phyloP scores from a whole-genome alignment of 2,329 filamentous ascomycete species.

The Colletotrichum sp. region DNA sequence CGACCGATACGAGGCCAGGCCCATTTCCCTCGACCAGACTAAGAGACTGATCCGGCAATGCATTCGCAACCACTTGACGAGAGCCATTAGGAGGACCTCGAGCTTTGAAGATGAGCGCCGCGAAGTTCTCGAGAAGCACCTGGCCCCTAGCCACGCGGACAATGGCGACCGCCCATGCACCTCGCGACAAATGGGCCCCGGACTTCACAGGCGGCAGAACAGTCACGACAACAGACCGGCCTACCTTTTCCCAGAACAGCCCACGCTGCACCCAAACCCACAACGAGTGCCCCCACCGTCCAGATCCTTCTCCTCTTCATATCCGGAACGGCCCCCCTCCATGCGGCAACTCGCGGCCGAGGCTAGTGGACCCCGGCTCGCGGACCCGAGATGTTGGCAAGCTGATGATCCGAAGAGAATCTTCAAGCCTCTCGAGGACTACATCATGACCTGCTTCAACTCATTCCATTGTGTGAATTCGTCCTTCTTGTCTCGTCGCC shows the following conservation, averaged over 20 bases:
- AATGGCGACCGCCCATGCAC: not conserved
- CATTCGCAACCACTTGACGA: conserved; percentile 40
- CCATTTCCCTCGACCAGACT: conserved; percentile 65
- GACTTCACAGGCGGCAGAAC: conserved; percentile 2
- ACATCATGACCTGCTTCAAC: conserved; percentile 72
- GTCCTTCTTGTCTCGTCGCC: conserved; percentile 66
- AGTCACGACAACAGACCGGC: not conserved
- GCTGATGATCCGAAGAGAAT: conserved; percentile 58
- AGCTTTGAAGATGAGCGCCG: conserved; percentile 16
- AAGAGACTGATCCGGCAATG: conserved; percentile 51
- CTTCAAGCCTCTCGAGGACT: conserved; percentile 80
- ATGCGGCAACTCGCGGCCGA: conserved; percentile 22
- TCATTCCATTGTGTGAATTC: conserved; percentile 76
- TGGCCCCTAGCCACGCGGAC: not conserved
- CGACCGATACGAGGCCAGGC: conserved; percentile 17
- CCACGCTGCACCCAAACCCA: conserved; percentile 38
- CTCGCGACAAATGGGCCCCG: not conserved
- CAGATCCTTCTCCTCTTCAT: conserved; percentile 51
- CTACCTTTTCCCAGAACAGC: conserved; percentile 42
- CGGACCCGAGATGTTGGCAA: conserved; percentile 14
- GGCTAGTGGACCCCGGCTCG: conserved; percentile 6
- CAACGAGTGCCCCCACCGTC: conserved; percentile 24
- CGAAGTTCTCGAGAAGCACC: not conserved
- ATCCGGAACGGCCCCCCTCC: conserved; percentile 42
- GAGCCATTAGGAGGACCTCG: conserved; percentile 28